A percentile compares a stretch with the other conserved stretches of the same genome.
These are phyloP conservation scores for Stagonosporopsis chrysanthemi DNA, from an alignment of 2,329 filamentous ascomycete genomes.

Conservation along the genomic window DNA sequence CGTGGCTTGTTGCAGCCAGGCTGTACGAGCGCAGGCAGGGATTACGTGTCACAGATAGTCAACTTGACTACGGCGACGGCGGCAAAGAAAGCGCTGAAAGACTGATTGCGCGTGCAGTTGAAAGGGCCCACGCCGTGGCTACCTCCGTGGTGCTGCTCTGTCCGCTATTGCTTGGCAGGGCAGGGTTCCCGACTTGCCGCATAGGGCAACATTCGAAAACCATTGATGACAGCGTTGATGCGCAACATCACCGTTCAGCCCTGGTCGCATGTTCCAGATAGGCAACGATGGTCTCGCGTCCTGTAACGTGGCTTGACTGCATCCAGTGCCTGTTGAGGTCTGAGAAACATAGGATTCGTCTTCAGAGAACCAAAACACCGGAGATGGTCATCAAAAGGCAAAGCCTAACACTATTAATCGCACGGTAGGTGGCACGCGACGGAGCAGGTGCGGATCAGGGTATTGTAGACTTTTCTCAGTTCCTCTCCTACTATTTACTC, in stretches of 20 bases:
- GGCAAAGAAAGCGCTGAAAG: slow-evolving; percentile 12
- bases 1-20: slow-evolving; percentile 51
- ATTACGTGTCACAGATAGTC: slow-evolving; percentile 6
- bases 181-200: slow-evolving; percentile 39
- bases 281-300: background rate
- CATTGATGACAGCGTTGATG: slow-evolving; percentile 33
- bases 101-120: slow-evolving; percentile 12
- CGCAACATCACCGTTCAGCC: slow-evolving; percentile 26
- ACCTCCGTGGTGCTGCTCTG: slow-evolving; percentile 27
- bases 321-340: background rate
- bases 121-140: slow-evolving; percentile 11
- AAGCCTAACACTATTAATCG: background rate
- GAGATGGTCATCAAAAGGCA: background rate
- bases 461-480: slow-evolving; percentile 37
- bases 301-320: background rate
- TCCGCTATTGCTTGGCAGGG: slow-evolving; percentile 41
- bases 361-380: background rate
- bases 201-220: slow-evolving; percentile 25
- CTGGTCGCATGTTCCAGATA: background rate
- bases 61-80: background rate
- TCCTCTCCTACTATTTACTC: slow-evolving; percentile 43
- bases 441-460: background rate
- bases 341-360: background rate
- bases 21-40: slow-evolving; percentile 29
- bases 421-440: background rate